Conservation (phyloP, 805 yeast genomes). For the Kluyveromyces nonfermentans region DNA sequence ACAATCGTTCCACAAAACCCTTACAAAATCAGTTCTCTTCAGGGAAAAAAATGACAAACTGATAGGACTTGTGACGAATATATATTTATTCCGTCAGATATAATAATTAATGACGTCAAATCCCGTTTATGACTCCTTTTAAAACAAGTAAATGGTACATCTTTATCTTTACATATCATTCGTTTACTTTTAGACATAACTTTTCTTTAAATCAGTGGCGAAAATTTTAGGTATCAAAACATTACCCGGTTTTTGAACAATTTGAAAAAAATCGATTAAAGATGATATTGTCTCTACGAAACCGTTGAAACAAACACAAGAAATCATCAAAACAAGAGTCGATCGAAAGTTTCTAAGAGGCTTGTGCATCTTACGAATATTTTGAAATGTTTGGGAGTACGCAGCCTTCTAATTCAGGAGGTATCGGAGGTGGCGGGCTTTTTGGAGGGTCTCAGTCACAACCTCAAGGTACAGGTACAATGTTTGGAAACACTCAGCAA, state of each 20-base stretch:
- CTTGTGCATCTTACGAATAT: not conserved
- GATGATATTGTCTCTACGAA: too few relatives aligned
- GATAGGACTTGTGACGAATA: not conserved
- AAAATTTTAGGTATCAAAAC: not conserved
- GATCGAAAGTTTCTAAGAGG: too few relatives aligned
- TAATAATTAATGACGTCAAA: conserved; percentile 4
- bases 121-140: not conserved
- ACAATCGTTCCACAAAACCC: not conserved
- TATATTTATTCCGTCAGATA: too few relatives aligned
- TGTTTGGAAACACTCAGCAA: conserved; percentile 20
- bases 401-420: conserved; percentile 1
- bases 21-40: not conserved
- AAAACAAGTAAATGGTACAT: too few relatives aligned
- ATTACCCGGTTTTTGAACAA: not conserved
- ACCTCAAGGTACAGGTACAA: conserved; percentile 1
- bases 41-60: conserved; percentile 1
- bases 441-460: conserved; percentile 4
- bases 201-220: not conserved
- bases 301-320: too few relatives aligned
- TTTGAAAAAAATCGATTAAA: too few relatives aligned
- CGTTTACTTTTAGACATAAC: not conserved
- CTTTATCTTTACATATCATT: not conserved
- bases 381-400: not conserved
- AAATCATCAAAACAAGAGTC: too few relatives aligned
- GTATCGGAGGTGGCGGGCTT: conserved; percentile 2